Conservation (phyloP, 2,329 filamentous ascomycete species). For the Fusarium sp. region DNA sequence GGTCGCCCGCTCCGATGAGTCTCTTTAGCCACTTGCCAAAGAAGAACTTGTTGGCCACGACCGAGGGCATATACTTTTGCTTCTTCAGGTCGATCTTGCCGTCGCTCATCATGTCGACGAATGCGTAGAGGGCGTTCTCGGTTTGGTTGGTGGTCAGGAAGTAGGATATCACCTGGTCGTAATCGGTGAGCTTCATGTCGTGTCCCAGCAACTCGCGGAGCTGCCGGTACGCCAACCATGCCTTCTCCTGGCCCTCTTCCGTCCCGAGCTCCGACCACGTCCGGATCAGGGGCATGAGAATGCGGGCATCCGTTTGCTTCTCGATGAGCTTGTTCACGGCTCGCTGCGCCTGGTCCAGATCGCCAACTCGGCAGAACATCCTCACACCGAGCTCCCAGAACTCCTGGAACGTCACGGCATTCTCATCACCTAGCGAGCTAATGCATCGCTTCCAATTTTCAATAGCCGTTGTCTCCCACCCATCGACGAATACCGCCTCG, state of each 20-base stretch:
- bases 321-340: slow-evolving; percentile 63
- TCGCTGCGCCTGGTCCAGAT: slow-evolving; percentile 65
- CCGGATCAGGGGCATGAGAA: slow-evolving; percentile 73
- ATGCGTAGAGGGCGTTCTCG: slow-evolving; percentile 74
- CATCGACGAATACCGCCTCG: slow-evolving; percentile 70
- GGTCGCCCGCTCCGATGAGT: slow-evolving; percentile 74
- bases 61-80: slow-evolving; percentile 55
- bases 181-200: slow-evolving; percentile 73
- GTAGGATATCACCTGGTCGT: slow-evolving; percentile 74
- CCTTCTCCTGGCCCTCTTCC: slow-evolving; percentile 58
- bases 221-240: slow-evolving; percentile 72
- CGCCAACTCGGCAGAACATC: slow-evolving; percentile 66
- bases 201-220: slow-evolving; percentile 67
- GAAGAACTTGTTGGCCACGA: slow-evolving; percentile 76
- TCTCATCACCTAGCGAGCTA: slow-evolving; percentile 58
- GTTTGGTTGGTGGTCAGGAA: slow-evolving; percentile 72
- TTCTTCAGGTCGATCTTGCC: slow-evolving; percentile 59
- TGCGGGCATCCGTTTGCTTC: slow-evolving; percentile 59
- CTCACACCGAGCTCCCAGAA: slow-evolving; percentile 72
- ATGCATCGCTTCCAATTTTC: slow-evolving; percentile 69
- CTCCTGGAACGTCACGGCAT: slow-evolving; percentile 55
- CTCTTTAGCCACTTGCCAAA: slow-evolving; percentile 89
- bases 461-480: slow-evolving; percentile 65
- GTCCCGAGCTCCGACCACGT: slow-evolving; percentile 65
- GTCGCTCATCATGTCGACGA: slow-evolving; percentile 87